Base-by-base conservation (phyloP, 2,329 filamentous ascomycete species). In the Hirsutella thompsonii region DNA sequence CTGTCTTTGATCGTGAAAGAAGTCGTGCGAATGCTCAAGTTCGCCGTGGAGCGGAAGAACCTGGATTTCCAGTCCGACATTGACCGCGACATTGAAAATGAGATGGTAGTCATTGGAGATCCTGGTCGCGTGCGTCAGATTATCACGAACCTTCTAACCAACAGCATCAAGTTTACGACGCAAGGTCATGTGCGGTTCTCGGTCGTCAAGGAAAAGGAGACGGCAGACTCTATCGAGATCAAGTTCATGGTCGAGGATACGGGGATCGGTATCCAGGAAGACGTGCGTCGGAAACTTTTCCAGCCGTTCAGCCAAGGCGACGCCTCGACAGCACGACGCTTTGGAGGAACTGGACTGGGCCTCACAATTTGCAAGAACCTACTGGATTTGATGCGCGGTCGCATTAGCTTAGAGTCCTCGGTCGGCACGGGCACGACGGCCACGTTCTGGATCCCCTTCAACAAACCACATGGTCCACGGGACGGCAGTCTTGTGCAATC, bases 1-100 rank as follows among this genome's bases (percentile, higher is more conserved):
- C 65, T 88, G 2, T 79, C 79, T 0, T 68, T 85, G 1, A 76
- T 87, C 11, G 74, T 89, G 6, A 72, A 79, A 37, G 87, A 93
- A 54, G 84, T 92, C 18, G 83, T 79, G 40, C 87, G 88, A 56
- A 92, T 93, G 85, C 74, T 93, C 49, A 79, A 82, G 34, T 93
- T 93, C 51, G 86, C 84, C 1, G 87, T 89, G 1, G 76, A 83
- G 51, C 75, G 84, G 26, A 86, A 93, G 54, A 83, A 83, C 34
- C 66, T 94, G 4, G 76, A 76, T 8, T 89, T 88, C 53, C 68
- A 74, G 32, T 76, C 72, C 21, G 73, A 81, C 36, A 74, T 86
- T 40, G 70, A 76, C 6, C 63, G 69, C 1, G 72, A 79, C 35
- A 73, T 83, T 8, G 72, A 74, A 38, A 69, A 70, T 26, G 77